Evolutionary conservation across 805 yeast genomes (phyloP).

Genomic region (Yamadazyma philogaea): DNA sequence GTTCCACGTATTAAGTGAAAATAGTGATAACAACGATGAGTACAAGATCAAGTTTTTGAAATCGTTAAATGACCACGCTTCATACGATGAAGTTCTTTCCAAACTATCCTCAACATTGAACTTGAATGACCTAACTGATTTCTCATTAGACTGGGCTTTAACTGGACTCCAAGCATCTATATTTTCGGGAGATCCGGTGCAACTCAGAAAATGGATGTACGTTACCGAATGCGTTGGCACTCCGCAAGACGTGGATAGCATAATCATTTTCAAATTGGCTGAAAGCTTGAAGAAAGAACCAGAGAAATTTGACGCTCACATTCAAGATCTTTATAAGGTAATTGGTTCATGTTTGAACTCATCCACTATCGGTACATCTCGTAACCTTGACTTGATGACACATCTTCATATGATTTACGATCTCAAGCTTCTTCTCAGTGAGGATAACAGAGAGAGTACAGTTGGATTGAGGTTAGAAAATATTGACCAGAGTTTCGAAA

Average conservation of each 20-base stretch:
- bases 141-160: slow-evolving; percentile 56
- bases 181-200: slow-evolving; percentile 52
- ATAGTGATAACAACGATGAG: slow-evolving; percentile 28
- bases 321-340: slow-evolving; percentile 30
- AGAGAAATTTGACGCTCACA: background rate
- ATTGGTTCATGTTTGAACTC: slow-evolving; percentile 58
- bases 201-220: slow-evolving; percentile 57
- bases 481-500: slow-evolving; percentile 47
- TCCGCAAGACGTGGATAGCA: slow-evolving; percentile 49
- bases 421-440: slow-evolving; percentile 22
- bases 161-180: slow-evolving; percentile 77
- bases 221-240: slow-evolving; percentile 44
- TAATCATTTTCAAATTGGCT: slow-evolving; percentile 63
- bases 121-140: slow-evolving; percentile 17
- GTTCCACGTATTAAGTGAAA: slow-evolving; percentile 60
- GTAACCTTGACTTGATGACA: slow-evolving; percentile 34
- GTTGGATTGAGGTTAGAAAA: slow-evolving; percentile 30
- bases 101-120: slow-evolving; percentile 42
- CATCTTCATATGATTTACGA: slow-evolving; percentile 39
- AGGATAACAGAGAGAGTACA: slow-evolving; percentile 1
- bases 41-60: slow-evolving; percentile 56
- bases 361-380: slow-evolving; percentile 36
- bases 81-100: slow-evolving; percentile 62
- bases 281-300: background rate
- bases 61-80: slow-evolving; percentile 73